Conservation (phyloP, 371 early-diverging fungal species). For the Synchytrium microbalum region DNA sequence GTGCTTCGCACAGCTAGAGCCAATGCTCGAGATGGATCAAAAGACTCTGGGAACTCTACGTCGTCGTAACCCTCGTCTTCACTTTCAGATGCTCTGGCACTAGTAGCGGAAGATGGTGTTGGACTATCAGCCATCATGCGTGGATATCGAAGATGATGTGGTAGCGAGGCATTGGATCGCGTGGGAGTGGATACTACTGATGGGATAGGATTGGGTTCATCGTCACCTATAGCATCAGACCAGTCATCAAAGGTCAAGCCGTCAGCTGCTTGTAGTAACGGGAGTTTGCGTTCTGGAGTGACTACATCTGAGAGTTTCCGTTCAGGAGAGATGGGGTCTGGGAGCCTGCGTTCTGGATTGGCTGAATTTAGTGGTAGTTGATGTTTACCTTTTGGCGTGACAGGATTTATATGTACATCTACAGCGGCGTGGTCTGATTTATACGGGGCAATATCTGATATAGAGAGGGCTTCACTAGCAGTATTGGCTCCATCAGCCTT, state of each 20-base stretch:
- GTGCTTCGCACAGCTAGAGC: background rate
- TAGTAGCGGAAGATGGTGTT: conserved; percentile 30
- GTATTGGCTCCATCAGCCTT: background rate
- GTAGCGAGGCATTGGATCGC: background rate
- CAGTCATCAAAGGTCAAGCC: background rate
- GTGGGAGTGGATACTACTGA: background rate
- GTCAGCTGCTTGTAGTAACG: background rate
- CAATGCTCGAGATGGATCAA: background rate
- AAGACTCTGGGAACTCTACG: conserved; percentile 28
- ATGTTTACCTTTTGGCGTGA: too few relatives aligned
- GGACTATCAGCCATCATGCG: conserved; percentile 12
- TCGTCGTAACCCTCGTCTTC: conserved; percentile 38
- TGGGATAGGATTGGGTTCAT: background rate
- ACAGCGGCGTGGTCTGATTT: background rate
- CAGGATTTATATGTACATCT: too few relatives aligned
- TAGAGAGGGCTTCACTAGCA: too few relatives aligned
- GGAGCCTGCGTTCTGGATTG: background rate
- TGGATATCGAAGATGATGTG: background rate
- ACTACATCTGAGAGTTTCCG: background rate
- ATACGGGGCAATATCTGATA: too few relatives aligned
- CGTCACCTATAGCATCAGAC: background rate
- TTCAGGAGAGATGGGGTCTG: background rate
- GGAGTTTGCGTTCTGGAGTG: background rate
- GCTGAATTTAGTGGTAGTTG: background rate
- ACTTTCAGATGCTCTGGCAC: conserved; percentile 27